Evolutionary conservation across 371 early-diverging fungal species (phyloP).

Genomic region (Mortierella sp.): DNA sequence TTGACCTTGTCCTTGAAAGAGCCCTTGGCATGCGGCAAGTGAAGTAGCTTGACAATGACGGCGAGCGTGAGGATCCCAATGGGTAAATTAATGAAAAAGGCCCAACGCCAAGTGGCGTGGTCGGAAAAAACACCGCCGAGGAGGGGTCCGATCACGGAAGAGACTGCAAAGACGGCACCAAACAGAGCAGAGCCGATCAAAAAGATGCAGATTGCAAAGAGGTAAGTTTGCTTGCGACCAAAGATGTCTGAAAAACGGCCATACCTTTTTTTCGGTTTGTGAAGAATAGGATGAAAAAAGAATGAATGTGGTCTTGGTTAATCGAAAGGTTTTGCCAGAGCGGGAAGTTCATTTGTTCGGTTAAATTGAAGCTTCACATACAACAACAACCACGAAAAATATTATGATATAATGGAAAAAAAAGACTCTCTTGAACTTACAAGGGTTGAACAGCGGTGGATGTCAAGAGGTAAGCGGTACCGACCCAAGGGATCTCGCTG

Average conservation of each 20-base stretch:
- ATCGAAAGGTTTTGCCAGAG: not conserved
- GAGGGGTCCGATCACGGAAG: conserved; percentile 76
- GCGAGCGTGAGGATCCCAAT: conserved; percentile 61
- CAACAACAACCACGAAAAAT: not conserved
- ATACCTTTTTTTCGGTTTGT: not conserved
- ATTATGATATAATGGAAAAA: no score
- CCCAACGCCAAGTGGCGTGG: conserved; percentile 77
- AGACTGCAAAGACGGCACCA: conserved; percentile 62
- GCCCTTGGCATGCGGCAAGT: conserved; percentile 45
- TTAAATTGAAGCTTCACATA: not conserved
- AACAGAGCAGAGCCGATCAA: conserved; percentile 69
- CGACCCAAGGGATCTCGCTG: conserved; percentile 73
- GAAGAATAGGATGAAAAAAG: not conserved
- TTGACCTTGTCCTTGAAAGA: conserved; percentile 65
- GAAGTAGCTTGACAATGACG: conserved; percentile 54
- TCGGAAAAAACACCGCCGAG: conserved; percentile 77
- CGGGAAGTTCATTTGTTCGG: not conserved
- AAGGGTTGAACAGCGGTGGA: conserved; percentile 64
- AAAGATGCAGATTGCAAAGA: conserved; percentile 71
- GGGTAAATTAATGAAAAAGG: conserved; percentile 71
- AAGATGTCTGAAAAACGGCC: conserved; percentile 64
- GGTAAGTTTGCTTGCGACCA: conserved; percentile 70
- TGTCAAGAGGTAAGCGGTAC: conserved; percentile 73
- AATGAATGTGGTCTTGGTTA: not conserved
- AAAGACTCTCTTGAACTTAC: not conserved